These are phyloP conservation scores for Colletotrichum orbiculare DNA, from an alignment of 2,329 filamentous ascomycete species.

Conservation along the genomic window DNA sequence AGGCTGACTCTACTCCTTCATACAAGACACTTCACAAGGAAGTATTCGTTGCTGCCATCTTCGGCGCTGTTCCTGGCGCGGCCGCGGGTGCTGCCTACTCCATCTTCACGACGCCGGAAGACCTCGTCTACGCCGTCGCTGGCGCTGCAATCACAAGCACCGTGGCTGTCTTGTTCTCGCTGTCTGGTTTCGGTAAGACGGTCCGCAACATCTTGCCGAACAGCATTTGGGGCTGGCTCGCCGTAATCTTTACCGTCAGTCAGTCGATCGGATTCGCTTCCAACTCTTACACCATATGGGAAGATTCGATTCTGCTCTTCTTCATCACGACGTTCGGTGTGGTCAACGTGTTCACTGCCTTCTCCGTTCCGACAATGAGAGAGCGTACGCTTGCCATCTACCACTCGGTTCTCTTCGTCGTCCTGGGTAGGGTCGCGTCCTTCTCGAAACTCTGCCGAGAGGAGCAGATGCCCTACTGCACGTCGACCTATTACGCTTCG, in stretches of 20 bases:
- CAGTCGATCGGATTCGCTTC: slow-evolving; percentile 96
- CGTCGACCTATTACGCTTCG: slow-evolving; percentile 95
- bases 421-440: slow-evolving; percentile 83
- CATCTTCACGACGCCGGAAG: slow-evolving; percentile 50
- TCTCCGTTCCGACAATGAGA: slow-evolving; percentile 73
- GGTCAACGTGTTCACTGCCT: slow-evolving; percentile 77
- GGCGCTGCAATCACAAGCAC: slow-evolving; percentile 59
- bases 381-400: slow-evolving; percentile 83
- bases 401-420: slow-evolving; percentile 85
- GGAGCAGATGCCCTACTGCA: slow-evolving; percentile 98
- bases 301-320: slow-evolving; percentile 93
- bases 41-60: slow-evolving; percentile 50
- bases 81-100: slow-evolving; percentile 46
- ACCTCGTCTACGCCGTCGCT: slow-evolving; percentile 46
- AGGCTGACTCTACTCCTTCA: slow-evolving; percentile 42
- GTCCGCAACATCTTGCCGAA: slow-evolving; percentile 70
- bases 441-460: slow-evolving; percentile 94
- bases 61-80: slow-evolving; percentile 49
- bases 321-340: slow-evolving; percentile 90
- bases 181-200: slow-evolving; percentile 56
- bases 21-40: slow-evolving; percentile 52
- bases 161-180: slow-evolving; percentile 51
- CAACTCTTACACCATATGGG: slow-evolving; percentile 99
- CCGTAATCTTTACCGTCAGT: slow-evolving; percentile 81
- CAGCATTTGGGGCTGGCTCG: slow-evolving; percentile 91